Percentiles rank a stretch among this genome's conserved stretches.
Evolutionary conservation across 2,329 filamentous ascomycete genomes (phyloP).

Genomic region (Ambrosiella cleistominuta): DNA sequence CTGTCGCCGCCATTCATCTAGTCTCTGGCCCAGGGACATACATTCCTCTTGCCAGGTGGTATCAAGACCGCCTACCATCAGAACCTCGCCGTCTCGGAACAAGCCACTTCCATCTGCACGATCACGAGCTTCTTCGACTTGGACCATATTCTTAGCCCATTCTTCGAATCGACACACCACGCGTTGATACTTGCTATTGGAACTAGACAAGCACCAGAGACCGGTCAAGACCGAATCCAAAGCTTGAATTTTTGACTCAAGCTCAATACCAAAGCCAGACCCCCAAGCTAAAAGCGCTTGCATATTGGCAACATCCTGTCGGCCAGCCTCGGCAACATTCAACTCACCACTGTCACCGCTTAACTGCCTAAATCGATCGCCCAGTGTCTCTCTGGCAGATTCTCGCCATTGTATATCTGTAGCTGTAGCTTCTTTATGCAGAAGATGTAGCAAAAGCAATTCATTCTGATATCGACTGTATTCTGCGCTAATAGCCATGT

Average conservation of each 20-base stretch:
- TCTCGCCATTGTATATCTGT: constrained; percentile 34
- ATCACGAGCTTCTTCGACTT: constrained; percentile 28
- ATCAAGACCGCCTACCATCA: constrained; percentile 40
- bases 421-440: constrained; percentile 36
- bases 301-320: constrained; percentile 32
- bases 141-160: constrained; percentile 34
- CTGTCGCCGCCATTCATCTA: constrained; percentile 36
- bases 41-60: constrained; percentile 41
- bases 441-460: constrained; percentile 45
- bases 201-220: constrained; percentile 39
- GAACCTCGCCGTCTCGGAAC: constrained; percentile 21
- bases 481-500: constrained; percentile 40
- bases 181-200: constrained; percentile 37
- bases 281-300: constrained; percentile 35
- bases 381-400: constrained; percentile 34
- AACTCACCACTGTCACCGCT: constrained; percentile 21
- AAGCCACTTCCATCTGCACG: constrained; percentile 21
- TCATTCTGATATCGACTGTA: constrained; percentile 43
- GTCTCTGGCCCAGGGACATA: constrained; percentile 30
- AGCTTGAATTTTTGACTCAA: constrained; percentile 40
- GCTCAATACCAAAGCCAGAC: constrained; percentile 17
- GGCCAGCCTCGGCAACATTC: constrained; percentile 24
- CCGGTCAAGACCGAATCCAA: constrained; percentile 39
- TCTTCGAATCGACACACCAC: constrained; percentile 39
- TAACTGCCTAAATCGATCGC: constrained; percentile 26